Conservation (phyloP, 2,329 filamentous ascomycete genomes). For the Tolypocladium album region DNA sequence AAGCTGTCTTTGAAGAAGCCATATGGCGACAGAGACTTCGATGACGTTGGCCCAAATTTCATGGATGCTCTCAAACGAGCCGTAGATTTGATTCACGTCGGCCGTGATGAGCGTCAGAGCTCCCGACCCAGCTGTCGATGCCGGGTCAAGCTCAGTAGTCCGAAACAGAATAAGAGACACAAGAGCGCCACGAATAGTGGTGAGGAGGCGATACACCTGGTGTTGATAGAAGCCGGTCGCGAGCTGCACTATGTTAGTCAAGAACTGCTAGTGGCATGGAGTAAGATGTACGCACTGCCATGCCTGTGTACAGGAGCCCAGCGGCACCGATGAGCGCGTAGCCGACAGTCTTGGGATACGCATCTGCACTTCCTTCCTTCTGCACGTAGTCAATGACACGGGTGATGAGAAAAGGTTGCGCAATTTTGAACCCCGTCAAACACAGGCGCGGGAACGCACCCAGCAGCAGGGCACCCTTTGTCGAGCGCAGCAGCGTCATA, state of each 20-base stretch:
- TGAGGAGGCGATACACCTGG: conserved; percentile 14
- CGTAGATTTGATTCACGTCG: conserved; percentile 29
- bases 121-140: conserved; percentile 20
- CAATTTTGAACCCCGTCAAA: conserved; percentile 11
- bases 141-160: conserved; percentile 13
- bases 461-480: background rate
- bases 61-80: conserved; percentile 24
- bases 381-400: conserved; percentile 1
- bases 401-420: conserved; percentile 11
- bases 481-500: background rate
- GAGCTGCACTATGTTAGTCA: conserved; percentile 1
- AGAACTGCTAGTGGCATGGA: background rate
- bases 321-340: conserved; percentile 10
- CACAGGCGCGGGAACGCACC: conserved; percentile 4
- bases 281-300: conserved; percentile 3
- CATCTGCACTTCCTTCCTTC: background rate
- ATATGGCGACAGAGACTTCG: conserved; percentile 32
- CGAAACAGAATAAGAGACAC: conserved; percentile 14
- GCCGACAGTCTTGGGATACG: conserved; percentile 1
- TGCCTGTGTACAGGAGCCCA: conserved; percentile 7
- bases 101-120: conserved; percentile 33
- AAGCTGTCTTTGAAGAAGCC: conserved; percentile 31
- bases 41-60: conserved; percentile 29
- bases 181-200: conserved; percentile 19
- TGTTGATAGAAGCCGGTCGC: conserved; percentile 12